A percentile compares a stretch with the other conserved stretches of the same genome.
Evolutionary conservation across 2,329 filamentous ascomycete genomes (phyloP).

Genomic region (Chalara sp.): DNA sequence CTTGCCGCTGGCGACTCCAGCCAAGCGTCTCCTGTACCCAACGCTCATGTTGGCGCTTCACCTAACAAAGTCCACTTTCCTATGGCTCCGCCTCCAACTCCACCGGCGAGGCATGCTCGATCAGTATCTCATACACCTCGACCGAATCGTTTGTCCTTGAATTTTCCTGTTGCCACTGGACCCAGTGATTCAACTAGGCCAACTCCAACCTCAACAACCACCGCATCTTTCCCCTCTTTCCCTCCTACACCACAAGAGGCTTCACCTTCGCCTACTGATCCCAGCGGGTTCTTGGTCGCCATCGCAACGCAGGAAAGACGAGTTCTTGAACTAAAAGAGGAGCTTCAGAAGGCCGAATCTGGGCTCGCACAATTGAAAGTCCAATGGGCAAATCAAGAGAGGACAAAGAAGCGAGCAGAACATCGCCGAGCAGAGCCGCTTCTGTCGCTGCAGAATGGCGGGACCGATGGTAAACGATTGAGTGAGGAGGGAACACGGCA

Average conservation of each 20-base stretch:
- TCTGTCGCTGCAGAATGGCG: slow-evolving; percentile 39
- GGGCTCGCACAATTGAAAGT: slow-evolving; percentile 73
- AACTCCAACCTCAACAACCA: slow-evolving; percentile 23
- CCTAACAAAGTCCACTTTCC: slow-evolving; percentile 18
- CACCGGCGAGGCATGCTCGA: slow-evolving; percentile 16
- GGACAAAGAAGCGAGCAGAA: slow-evolving; percentile 66
- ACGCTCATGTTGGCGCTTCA: slow-evolving; percentile 20
- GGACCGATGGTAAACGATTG: slow-evolving; percentile 11
- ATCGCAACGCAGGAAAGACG: slow-evolving; percentile 87
- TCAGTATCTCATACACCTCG: slow-evolving; percentile 21
- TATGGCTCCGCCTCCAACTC: slow-evolving; percentile 18
- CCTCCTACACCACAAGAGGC: slow-evolving; percentile 21
- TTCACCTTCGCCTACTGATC: slow-evolving; percentile 21
- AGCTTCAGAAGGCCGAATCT: slow-evolving; percentile 74
- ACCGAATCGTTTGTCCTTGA: slow-evolving; percentile 26
- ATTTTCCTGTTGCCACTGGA: slow-evolving; percentile 25
- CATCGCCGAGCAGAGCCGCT: slow-evolving; percentile 53
- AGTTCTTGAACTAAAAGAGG: slow-evolving; percentile 86
- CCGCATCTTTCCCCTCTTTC: slow-evolving; percentile 11
- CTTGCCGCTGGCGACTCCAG: slow-evolving; percentile 17
- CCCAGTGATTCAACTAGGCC: slow-evolving; percentile 19
- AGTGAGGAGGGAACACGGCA: slow-evolving; percentile 21
- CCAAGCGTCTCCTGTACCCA: slow-evolving; percentile 11
- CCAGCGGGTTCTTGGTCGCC: slow-evolving; percentile 63
- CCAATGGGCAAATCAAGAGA: slow-evolving; percentile 75